phyloP scores from a whole-genome alignment of 345 rosid genomes.

The Acer saccharum region DNA sequence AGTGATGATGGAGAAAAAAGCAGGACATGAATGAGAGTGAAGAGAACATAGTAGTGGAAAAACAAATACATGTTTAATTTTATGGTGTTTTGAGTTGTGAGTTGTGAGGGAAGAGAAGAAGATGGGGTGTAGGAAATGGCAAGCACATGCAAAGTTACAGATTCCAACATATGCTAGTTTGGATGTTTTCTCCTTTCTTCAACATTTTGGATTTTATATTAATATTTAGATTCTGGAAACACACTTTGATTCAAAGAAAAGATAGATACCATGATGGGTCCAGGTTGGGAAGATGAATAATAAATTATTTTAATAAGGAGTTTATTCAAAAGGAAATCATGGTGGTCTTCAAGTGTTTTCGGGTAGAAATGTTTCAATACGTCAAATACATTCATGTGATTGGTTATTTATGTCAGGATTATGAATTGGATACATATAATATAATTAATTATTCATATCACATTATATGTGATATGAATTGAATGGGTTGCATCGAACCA shows the following conservation, averaged over 20 bases:
- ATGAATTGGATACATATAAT: no score
- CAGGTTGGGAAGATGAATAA: background rate
- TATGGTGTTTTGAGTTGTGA: background rate
- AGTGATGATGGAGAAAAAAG: conserved; percentile 11
- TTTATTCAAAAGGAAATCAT: no score
- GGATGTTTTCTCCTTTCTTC: background rate
- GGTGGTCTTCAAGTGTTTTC: no score
- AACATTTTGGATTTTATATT: background rate
- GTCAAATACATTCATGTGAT: no score
- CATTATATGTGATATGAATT: no score
- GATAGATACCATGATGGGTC: background rate
- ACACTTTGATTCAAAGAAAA: conserved; percentile 15
- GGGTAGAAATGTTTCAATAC: no score
- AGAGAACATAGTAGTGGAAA: conserved; percentile 17
- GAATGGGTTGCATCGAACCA: no score
- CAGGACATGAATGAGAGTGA: conserved; percentile 9
- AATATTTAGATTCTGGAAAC: background rate
- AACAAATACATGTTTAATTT: conserved; percentile 15
- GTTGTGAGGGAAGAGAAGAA: background rate
- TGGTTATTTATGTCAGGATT: no score
- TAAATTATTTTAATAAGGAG: no score
- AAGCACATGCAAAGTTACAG: conserved; percentile 15
- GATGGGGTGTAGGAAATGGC: conserved; percentile 4
- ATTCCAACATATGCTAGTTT: conserved; percentile 4
- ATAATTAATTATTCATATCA: no score